A percentile compares a stretch with the other conserved stretches of the same genome.
Conservation (phyloP, 768 basidiomycete genomes). For the Amanita rimosa region DNA sequence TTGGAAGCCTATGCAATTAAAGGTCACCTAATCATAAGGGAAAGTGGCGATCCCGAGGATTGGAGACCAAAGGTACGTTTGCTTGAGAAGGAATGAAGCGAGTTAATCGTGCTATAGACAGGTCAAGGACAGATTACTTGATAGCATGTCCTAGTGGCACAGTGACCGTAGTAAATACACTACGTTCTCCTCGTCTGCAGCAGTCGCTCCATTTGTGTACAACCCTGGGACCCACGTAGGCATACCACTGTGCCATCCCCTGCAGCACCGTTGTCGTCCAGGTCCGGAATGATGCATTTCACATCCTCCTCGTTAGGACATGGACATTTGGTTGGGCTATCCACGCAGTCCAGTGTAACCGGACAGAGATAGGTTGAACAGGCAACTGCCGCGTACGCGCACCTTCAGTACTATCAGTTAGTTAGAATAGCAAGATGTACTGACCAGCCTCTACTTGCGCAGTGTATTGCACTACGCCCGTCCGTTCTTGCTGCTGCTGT, state of each 20-base stretch:
- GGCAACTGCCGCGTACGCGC: constrained; percentile 32
- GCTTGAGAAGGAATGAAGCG: not conserved
- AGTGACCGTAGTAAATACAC: constrained; percentile 7
- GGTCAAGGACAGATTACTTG: not conserved
- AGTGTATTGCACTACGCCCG: constrained; percentile 51
- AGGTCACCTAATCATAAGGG: constrained; percentile 18
- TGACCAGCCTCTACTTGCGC: constrained; percentile 55
- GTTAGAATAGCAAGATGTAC: constrained; percentile 10
- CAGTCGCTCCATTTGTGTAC: constrained; percentile 48
- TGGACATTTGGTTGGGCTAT: constrained; percentile 54
- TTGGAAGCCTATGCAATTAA: constrained; percentile 16
- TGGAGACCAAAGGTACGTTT: constrained; percentile 12
- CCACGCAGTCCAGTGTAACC: constrained; percentile 59
- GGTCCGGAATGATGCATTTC: constrained; percentile 66
- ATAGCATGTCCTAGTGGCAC: not conserved
- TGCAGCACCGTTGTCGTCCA: constrained; percentile 22
- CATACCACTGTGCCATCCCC: constrained; percentile 56
- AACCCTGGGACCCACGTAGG: constrained; percentile 54
- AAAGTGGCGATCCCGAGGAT: constrained; percentile 19
- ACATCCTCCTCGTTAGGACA: constrained; percentile 70
- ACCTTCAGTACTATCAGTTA: not conserved
- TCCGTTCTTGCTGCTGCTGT: constrained; percentile 46
- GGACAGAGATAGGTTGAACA: constrained; percentile 74
- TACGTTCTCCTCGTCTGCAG: constrained; percentile 27
- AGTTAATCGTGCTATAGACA: not conserved